phyloP scores from a whole-genome alignment of 1,284 basidiomycete species.

The Mixia osmundae region DNA sequence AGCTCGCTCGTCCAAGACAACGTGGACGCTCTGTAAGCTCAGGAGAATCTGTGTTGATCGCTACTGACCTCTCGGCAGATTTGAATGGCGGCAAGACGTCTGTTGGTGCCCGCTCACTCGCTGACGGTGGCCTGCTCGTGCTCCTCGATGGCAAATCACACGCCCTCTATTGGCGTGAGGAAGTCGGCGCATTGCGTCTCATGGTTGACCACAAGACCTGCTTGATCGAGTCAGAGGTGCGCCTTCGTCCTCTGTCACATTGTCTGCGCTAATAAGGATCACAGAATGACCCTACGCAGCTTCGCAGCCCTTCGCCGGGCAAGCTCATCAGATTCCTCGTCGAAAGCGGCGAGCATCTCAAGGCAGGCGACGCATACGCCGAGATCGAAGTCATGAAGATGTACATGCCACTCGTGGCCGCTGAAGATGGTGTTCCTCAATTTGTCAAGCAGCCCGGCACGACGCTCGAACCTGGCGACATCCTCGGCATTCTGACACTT shows the following conservation, averaged over 20 bases:
- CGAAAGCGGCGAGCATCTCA: conserved; percentile 90
- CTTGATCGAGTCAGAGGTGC: conserved; percentile 88
- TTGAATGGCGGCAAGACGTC: conserved; percentile 80
- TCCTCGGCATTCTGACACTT: conserved; percentile 86
- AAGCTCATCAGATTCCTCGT: conserved; percentile 89
- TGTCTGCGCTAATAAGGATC: too few species aligned
- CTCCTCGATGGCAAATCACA: conserved; percentile 83
- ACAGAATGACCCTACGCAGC: conserved; percentile 94
- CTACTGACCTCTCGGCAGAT: too few species aligned
- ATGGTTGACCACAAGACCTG: conserved; percentile 96
- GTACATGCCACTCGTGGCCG: conserved; percentile 94
- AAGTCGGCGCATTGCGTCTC: conserved; percentile 77
- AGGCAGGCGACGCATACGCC: conserved; percentile 86
- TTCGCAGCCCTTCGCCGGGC: conserved; percentile 85
- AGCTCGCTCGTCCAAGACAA: conserved; percentile 62
- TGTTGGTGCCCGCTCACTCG: conserved; percentile 71
- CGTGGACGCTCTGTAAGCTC: conserved; percentile 90
- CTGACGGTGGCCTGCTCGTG: conserved; percentile 84
- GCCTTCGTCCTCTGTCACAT: background rate
- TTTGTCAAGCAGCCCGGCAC: conserved; percentile 96
- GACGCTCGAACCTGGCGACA: conserved; percentile 89
- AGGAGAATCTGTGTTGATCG: too few species aligned
- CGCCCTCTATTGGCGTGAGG: conserved; percentile 94
- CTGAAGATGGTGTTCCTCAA: conserved; percentile 84
- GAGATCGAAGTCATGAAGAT: conserved; percentile 99